Percentiles rank a stretch among this genome's conserved stretches.
These are phyloP conservation scores for Jamesozyma hellenica DNA, from an alignment of 805 yeast species.

Conservation along the genomic window DNA sequence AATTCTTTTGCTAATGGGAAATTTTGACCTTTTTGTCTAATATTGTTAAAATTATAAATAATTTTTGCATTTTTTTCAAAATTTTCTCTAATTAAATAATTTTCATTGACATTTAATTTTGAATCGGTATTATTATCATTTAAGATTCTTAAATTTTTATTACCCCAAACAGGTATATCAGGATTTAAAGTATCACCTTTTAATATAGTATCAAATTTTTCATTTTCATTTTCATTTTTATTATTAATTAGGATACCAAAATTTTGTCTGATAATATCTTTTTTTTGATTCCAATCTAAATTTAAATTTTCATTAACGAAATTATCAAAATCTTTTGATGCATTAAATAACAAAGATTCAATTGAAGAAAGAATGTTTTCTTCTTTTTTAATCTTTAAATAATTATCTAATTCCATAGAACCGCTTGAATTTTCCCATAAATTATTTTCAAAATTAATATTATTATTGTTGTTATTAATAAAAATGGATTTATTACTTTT, in stretches of 20 bases:
- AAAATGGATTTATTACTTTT: neutral
- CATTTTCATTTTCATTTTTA: constrained; percentile 20
- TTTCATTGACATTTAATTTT: constrained; percentile 36
- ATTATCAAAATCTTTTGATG: constrained; percentile 74
- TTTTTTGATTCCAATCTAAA: constrained; percentile 76
- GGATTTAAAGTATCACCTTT: neutral
- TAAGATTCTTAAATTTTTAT: constrained; percentile 14
- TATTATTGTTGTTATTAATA: neutral
- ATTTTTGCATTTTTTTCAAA: constrained; percentile 70
- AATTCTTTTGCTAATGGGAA: constrained; percentile 54
- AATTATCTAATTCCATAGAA: constrained; percentile 45
- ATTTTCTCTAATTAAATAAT: constrained; percentile 37
- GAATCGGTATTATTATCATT: constrained; percentile 22
- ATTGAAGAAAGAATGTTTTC: constrained; percentile 75
- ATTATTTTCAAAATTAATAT: neutral
- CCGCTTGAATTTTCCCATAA: neutral
- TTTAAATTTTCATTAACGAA: constrained; percentile 63
- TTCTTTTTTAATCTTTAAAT: constrained; percentile 61
- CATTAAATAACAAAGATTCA: constrained; percentile 62
- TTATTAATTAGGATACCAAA: constrained; percentile 47
- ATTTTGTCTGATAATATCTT: constrained; percentile 61
- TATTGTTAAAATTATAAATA: constrained; percentile 59
- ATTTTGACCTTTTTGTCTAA: constrained; percentile 40
- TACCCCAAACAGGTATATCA: constrained; percentile 4
- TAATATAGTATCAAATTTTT: neutral